phyloP scores from a whole-genome alignment of 108 stramenopile genomes.

The Seminavis robusta region DNA sequence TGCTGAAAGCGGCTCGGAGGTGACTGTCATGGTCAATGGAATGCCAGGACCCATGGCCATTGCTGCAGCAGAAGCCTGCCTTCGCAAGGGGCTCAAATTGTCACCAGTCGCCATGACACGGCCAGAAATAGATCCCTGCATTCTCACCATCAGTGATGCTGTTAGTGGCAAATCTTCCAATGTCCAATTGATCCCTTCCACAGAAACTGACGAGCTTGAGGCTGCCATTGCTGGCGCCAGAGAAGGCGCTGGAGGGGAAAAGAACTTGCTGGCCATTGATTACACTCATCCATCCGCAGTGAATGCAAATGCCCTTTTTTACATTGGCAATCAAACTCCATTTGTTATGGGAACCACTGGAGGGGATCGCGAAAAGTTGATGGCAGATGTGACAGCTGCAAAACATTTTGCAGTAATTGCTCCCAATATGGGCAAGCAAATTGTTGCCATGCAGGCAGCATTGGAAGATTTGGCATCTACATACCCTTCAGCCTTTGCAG shows the following conservation, averaged over 20 bases:
- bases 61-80: conserved; percentile 92
- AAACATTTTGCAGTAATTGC: conserved; percentile 94
- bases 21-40: conserved; percentile 94
- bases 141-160: conserved; percentile 64
- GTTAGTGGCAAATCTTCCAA: conserved; percentile 57
- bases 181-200: conserved; percentile 71
- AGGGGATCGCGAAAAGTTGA: conserved; percentile 85
- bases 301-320: conserved; percentile 89
- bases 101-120: conserved; percentile 89
- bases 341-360: conserved; percentile 98
- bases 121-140: conserved; percentile 61
- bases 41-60: conserved; percentile 96
- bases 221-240: conserved; percentile 56
- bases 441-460: conserved; percentile 97
- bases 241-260: conserved; percentile 41
- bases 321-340: conserved; percentile 72
- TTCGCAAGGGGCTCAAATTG: conserved; percentile 80
- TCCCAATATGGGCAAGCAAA: conserved; percentile 99
- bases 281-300: conserved; percentile 98
- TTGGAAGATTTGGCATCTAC: conserved; percentile 86
- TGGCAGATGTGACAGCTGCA: conserved; percentile 61
- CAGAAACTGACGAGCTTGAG: conserved; percentile 52
- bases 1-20: no score
- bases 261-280: conserved; percentile 90
- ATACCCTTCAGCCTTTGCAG: conserved; percentile 91